These are phyloP conservation scores for Coniferiporia weirii DNA, from an alignment of 1,284 basidiomycete genomes.

Conservation along the genomic window DNA sequence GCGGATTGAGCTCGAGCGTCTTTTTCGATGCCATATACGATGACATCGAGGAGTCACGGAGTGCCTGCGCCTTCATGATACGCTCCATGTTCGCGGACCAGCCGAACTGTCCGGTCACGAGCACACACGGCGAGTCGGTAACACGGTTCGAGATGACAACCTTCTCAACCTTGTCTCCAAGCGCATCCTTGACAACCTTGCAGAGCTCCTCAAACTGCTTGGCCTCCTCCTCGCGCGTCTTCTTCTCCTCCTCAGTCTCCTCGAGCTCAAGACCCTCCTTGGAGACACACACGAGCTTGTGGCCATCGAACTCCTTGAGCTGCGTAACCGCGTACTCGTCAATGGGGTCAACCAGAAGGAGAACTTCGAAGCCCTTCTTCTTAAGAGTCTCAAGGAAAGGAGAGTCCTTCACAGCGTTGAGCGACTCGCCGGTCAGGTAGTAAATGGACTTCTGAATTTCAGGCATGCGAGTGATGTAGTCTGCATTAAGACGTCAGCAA, in stretches of 20 bases:
- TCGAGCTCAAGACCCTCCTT: constrained; percentile 99
- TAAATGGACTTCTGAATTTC: constrained; percentile 99
- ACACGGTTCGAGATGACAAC: constrained; percentile 98
- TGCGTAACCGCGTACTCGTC: constrained; percentile 98
- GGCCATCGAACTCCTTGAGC: constrained; percentile 98
- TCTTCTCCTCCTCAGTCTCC: constrained; percentile 98
- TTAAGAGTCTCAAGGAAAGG: constrained; percentile 99
- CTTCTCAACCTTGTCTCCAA: constrained; percentile 99
- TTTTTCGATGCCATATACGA: constrained; percentile 99
- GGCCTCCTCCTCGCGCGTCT: constrained; percentile 82
- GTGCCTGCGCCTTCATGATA: constrained; percentile 99
- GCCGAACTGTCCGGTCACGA: constrained; percentile 98
- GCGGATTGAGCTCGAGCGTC: constrained; percentile 97
- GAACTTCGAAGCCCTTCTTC: constrained; percentile 99
- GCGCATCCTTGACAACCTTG: constrained; percentile 95
- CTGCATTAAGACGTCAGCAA: constrained; percentile 35
- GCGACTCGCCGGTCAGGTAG: constrained; percentile 98
- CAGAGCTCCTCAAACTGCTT: constrained; percentile 87
- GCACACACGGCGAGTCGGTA: constrained; percentile 91
- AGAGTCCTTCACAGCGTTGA: constrained; percentile 87
- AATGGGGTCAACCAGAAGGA: constrained; percentile 97
- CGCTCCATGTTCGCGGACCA: constrained; percentile 99
- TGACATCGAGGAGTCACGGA: constrained; percentile 98
- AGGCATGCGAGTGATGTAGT: constrained; percentile 99
- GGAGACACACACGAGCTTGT: constrained; percentile 97